These are phyloP conservation scores for Triticum dicoccoides DNA, from an alignment of 176 grass and related monocot species.

Conservation along the genomic window DNA sequence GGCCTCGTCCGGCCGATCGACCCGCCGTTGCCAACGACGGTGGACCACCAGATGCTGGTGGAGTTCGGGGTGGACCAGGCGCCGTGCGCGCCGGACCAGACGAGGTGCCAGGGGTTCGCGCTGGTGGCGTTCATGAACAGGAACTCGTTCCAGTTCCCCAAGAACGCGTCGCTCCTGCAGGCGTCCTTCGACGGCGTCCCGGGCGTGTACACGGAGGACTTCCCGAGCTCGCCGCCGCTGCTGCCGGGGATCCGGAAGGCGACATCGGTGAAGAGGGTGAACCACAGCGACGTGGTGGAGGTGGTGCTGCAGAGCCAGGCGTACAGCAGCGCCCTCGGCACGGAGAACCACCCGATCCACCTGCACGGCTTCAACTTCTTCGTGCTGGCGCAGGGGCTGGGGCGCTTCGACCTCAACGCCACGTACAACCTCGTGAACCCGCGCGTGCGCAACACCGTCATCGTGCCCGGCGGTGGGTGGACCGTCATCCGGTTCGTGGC, in stretches of 20 bases:
- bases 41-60: constrained; percentile 35
- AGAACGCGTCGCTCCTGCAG: constrained; percentile 42
- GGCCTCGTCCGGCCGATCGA: constrained; percentile 21
- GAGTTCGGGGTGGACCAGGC: constrained; percentile 32
- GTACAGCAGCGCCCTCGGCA: constrained; percentile 13
- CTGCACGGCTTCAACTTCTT: constrained; percentile 85
- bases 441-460: constrained; percentile 1
- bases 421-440: constrained; percentile 26
- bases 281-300: constrained; percentile 57
- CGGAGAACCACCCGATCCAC: constrained; percentile 89
- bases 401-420: constrained; percentile 23
- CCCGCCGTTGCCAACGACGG: constrained; percentile 19
- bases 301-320: constrained; percentile 52
- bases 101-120: constrained; percentile 22
- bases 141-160: constrained; percentile 47
- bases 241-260: neutral
- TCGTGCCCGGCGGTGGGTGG: neutral
- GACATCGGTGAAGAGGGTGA: constrained; percentile 37
- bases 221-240: constrained; percentile 33
- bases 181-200: constrained; percentile 29
- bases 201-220: constrained; percentile 45
- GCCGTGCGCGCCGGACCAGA: constrained; percentile 31
- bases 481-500: neutral
- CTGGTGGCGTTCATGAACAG: constrained; percentile 60
- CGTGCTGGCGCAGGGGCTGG: constrained; percentile 63